Base-by-base conservation (phyloP, 164 flowering plant species). In the Cinnamomum micranthum region DNA sequence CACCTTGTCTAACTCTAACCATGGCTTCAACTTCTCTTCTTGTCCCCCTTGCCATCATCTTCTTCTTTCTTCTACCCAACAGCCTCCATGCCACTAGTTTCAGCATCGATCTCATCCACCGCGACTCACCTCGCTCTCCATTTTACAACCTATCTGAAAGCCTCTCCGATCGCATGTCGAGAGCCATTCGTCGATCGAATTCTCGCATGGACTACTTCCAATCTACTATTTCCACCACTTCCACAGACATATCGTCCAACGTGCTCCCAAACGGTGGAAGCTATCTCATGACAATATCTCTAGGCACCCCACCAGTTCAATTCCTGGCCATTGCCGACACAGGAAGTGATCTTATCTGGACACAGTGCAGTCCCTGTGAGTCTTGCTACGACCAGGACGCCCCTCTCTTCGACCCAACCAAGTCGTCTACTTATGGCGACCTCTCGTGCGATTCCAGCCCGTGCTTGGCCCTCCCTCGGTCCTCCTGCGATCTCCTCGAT, bases 291-390 rank as follows among this genome's bases (percentile, higher is more conserved):
- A 69, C 82, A 13, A 24, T 92, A 6, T 73, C 88, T 0, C 86
- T 92, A 15, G 97, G 98, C 4, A 88, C 91, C 0, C 98, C 98
- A 4, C 81, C 95, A 1, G 76, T 60, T 68, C 47, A 80, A 1
- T 85, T 75, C 73, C 69, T 80, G 0, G 95, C 94, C 0, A 86
- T 92, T 11, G 67, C 91, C 80, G 98, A 93, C 80, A 91, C 97
- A 0, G 98, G 98, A 0, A 95, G 98, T 68, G 98, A 95, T 72
- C 76, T 95, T 59, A 86, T 88, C 1, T 95, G 97, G 98, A 88
- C 95, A 0, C 95, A 95, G 23, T 95, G 97, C 82, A 75, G 84
- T 79, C 97, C 98, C n/a, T 91, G 96, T 71, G 47, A 67, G 0
- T 41, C 85, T 1, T 92, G 98, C 73, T 90, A 69, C 52, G 69